Evolutionary conservation across 345 rosid species (phyloP).

Genomic region (Mercurialis annua): DNA sequence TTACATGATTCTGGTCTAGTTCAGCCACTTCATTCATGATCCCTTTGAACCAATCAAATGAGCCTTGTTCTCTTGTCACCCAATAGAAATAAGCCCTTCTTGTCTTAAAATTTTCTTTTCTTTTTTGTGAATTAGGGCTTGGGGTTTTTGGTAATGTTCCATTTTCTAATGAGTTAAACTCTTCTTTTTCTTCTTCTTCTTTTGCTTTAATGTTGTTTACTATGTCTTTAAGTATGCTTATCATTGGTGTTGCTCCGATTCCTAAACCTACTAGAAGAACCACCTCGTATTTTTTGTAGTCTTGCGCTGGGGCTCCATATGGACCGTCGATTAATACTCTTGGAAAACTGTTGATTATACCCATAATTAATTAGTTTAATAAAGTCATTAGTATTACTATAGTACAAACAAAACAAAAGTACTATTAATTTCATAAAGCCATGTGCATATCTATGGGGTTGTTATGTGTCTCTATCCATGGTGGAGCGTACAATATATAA

Average conservation of each 20-base stretch:
- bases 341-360: conserved; percentile 48
- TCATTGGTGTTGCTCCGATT: conserved; percentile 90
- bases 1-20: conserved; percentile 52
- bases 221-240: conserved; percentile 80
- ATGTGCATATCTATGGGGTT: not conserved
- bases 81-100: conserved; percentile 79
- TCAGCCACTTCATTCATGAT: conserved; percentile 80
- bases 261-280: conserved; percentile 74
- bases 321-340: conserved; percentile 75
- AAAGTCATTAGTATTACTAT: not conserved
- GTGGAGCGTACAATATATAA: not conserved
- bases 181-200: conserved; percentile 41
- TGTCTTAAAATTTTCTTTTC: conserved; percentile 53
- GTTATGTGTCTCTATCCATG: conserved; percentile 8
- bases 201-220: conserved; percentile 55
- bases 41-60: conserved; percentile 83
- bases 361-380: not conserved
- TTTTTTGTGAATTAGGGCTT: conserved; percentile 34
- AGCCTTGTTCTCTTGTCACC: conserved; percentile 84
- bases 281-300: conserved; percentile 72
- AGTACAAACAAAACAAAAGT: not conserved
- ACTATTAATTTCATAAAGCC: not conserved
- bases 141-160: conserved; percentile 28
- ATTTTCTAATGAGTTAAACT: conserved; percentile 36
- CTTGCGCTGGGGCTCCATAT: conserved; percentile 90